Evolutionary conservation across 139 green algal genomes (phyloP).

Genomic region (Coelastrella sp.): DNA sequence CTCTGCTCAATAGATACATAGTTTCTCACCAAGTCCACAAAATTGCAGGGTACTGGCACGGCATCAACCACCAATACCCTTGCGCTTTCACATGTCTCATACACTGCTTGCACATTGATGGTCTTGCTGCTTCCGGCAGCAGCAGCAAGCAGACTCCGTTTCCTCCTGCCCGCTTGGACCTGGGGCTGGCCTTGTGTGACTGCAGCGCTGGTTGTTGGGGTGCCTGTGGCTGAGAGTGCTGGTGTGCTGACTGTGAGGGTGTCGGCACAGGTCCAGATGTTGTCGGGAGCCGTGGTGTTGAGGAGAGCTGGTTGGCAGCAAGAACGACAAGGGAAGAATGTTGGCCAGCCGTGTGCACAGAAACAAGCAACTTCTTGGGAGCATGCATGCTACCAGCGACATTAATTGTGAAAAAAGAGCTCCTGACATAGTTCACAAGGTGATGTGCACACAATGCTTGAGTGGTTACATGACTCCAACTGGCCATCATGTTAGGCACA

Average conservation of each 20-base stretch:
- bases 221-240: neutral
- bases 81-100: conserved; percentile 44
- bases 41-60: conserved; percentile 37
- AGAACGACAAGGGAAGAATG: neutral
- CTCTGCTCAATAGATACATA: neutral
- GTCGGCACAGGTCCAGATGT: conserved; percentile 7
- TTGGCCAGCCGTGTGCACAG: neutral
- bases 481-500: neutral
- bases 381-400: neutral
- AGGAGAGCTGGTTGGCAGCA: neutral
- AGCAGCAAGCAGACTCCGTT: neutral
- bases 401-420: neutral
- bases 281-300: neutral
- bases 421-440: neutral
- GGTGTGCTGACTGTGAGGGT: neutral
- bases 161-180: neutral
- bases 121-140: neutral
- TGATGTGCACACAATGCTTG: neutral
- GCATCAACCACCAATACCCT: conserved; percentile 30
- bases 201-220: neutral
- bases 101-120: neutral
- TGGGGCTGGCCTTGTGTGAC: neutral
- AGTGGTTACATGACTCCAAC: neutral
- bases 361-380: neutral
- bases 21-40: conserved; percentile 7